Conservation (phyloP, 2,329 filamentous ascomycete species). For the Monilinia aucupariae region DNA sequence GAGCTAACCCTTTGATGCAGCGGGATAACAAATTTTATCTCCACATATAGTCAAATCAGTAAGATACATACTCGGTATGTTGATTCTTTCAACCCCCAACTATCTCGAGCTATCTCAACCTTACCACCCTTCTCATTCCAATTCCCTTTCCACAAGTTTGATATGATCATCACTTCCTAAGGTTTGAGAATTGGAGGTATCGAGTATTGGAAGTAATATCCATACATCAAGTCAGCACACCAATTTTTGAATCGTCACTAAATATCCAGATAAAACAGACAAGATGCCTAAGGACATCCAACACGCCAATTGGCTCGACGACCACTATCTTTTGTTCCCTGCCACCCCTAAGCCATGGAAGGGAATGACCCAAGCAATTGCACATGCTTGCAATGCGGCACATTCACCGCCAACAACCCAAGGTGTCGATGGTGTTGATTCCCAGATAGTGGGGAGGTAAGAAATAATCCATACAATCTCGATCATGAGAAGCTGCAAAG, state of each 20-base stretch:
- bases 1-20: background rate
- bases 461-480: background rate
- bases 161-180: background rate
- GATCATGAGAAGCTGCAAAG: background rate
- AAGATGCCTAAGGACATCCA: background rate
- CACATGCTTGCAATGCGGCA: background rate
- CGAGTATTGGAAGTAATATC: background rate
- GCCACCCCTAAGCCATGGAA: background rate
- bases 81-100: too few species aligned
- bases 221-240: background rate
- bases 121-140: background rate
- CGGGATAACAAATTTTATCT: background rate
- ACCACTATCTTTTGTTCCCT: background rate
- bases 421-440: slow-evolving; percentile 3
- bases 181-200: background rate
- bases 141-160: background rate
- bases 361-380: background rate
- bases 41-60: background rate
- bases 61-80: background rate
- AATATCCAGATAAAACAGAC: background rate
- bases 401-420: background rate
- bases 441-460: slow-evolving; percentile 4
- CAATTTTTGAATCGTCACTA: background rate
- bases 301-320: background rate
- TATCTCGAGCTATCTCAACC: too few species aligned